A percentile compares a stretch with the other conserved stretches of the same genome.
These are phyloP conservation scores for Rutstroemia sp. DNA, from an alignment of 2,329 filamentous ascomycete species.

Conservation along the genomic window DNA sequence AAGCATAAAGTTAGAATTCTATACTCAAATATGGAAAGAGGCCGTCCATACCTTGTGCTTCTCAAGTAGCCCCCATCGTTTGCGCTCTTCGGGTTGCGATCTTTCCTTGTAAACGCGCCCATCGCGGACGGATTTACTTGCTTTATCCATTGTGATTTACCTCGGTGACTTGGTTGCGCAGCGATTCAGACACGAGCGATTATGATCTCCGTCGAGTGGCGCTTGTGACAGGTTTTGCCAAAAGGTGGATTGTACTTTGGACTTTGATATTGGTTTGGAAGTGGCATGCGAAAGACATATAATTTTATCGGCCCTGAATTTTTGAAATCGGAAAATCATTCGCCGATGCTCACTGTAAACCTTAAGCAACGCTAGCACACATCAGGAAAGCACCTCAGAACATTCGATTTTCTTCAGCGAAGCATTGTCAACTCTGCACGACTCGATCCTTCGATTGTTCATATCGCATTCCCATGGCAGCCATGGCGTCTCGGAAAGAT, in stretches of 20 bases:
- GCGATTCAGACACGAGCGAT: no score
- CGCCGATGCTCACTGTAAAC: background rate
- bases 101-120: constrained; percentile 83
- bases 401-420: constrained; percentile 6
- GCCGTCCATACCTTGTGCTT: constrained; percentile 69
- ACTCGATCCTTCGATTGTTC: background rate
- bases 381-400: constrained; percentile 5
- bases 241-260: no score
- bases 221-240: background rate
- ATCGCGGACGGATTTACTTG: constrained; percentile 11
- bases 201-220: background rate
- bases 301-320: background rate
- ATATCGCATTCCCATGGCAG: constrained; percentile 18
- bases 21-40: background rate
- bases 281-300: background rate
- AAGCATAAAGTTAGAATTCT: constrained; percentile 2
- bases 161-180: constrained; percentile 27
- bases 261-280: no score
- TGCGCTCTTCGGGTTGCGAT: constrained; percentile 74
- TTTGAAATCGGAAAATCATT: constrained; percentile 2
- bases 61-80: constrained; percentile 85
- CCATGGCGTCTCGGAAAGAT: constrained; percentile 23
- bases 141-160: constrained; percentile 22
- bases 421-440: background rate
- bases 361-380: background rate